Evolutionary conservation across 2,329 filamentous ascomycete genomes (phyloP), one percentile per base, ranked within the genome.

Genomic region (Aspergillus alliaceus): DNA sequence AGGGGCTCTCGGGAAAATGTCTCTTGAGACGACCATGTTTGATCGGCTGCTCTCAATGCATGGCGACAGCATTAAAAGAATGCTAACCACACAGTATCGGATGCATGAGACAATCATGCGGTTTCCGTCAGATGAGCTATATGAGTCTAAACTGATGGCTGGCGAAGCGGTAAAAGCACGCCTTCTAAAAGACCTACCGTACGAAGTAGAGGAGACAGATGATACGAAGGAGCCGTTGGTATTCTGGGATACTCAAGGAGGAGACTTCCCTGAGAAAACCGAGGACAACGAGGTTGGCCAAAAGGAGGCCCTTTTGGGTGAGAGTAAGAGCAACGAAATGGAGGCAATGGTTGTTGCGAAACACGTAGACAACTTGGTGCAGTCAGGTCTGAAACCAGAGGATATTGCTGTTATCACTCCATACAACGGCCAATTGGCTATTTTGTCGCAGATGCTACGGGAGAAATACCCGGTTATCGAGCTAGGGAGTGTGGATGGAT

Each of bases 91-190:
- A 4, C 95, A 99, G 77, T 99, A 99, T 74, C 91, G 95, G 35
- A 99, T 99, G 95, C 92, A 99, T 71, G 89, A 96, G 69, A 86
- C 82, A 53, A 98, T 99, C 67, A 98, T 98, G 93, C 84, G 86
- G 6, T 99, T 97, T 68, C 93, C 95, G 0, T 97, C 93, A 0
- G 84, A 90, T 60, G 88, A 93, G 70, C 81, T 98, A 11, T 99
- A 99, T 76, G 90, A 91, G 59, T 85, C 84, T 2, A 88, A 88
- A 66, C 84, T 99, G 1, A 78, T 93, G 2, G 93, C 95, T 0
- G 92, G 90, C 1, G 90, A 93, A 4, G 80, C 81, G 0, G 95
- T 98, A 60, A 90, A 88, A 71, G 78, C 77, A 5, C 85, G 93
- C 15, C 77, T 97, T 6, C 82, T 99, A 8, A 88, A 81, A 51